Conservation (phyloP, 768 basidiomycete genomes). For the Hysterangium stoloniferum region DNA sequence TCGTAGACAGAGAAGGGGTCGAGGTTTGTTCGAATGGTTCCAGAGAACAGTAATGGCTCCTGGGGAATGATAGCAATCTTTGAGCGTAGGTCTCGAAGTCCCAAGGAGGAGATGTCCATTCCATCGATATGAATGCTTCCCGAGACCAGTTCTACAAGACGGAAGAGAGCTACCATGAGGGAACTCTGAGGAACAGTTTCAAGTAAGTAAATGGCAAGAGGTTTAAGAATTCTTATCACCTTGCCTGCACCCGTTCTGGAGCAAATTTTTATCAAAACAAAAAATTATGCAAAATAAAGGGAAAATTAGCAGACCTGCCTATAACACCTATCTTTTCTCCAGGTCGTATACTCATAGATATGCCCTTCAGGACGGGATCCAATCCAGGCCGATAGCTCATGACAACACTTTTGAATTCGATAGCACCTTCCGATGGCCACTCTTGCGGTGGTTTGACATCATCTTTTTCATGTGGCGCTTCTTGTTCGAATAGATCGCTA, state of each 20-base stretch:
- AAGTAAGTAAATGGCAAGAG: background rate
- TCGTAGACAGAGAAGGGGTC: constrained; percentile 38
- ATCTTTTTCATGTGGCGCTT: constrained; percentile 55
- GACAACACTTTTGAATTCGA: constrained; percentile 51
- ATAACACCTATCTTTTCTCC: constrained; percentile 79
- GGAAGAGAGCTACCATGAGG: constrained; percentile 56
- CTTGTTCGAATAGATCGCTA: constrained; percentile 45
- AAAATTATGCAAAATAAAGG: constrained; percentile 6
- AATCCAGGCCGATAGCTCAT: constrained; percentile 64
- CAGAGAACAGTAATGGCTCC: constrained; percentile 55
- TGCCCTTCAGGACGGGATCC: constrained; percentile 62
- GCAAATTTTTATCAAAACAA: background rate
- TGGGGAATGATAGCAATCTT: constrained; percentile 63
- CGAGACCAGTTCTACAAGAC: constrained; percentile 56
- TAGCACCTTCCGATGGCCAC: constrained; percentile 58
- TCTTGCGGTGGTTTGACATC: constrained; percentile 43
- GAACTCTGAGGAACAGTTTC: constrained; percentile 23
- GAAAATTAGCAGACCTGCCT: constrained; percentile 32
- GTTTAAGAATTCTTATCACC: constrained; percentile 21
- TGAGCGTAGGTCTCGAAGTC: constrained; percentile 52
- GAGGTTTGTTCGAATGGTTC: constrained; percentile 35
- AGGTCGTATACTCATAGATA: constrained; percentile 49
- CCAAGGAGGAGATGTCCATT: constrained; percentile 61
- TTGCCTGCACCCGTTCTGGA: constrained; percentile 49
- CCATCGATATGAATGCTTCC: constrained; percentile 62